Evolutionary conservation across 2,329 filamentous ascomycete genomes (phyloP), one percentile per base, ranked within the genome.

Genomic region (Arthrobotrys sphaeroides): DNA sequence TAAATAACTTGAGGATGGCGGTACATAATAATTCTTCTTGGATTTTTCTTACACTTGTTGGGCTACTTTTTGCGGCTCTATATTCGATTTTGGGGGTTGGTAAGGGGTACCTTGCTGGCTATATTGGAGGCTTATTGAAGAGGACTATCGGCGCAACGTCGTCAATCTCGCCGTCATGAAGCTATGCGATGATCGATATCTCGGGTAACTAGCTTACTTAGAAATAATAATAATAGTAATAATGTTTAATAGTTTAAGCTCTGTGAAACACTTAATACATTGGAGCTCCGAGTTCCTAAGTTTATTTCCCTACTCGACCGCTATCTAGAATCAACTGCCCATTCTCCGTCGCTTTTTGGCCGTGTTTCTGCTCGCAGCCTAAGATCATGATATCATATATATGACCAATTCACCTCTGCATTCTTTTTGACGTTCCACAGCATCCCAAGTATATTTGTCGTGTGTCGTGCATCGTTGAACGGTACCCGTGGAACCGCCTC

Each of bases 21-120:
- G 47, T 64, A n/a, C 49, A 65, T n/a, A 26, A 57, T 42, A 75
- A 74, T 64, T 68, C 70, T 47, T 61, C 70, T 24, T 74, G 62
- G 62, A 62, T 74, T 16, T 26, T 64, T 16, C 28, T 68, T 10
- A 43, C 70, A 3, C 26, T 74, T 28, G 55, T 61, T 13, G 70
- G 70, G n/a, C 13, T 74, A n/a, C 38, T 74, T 28, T 33, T 74
- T 18, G 70, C 62, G 31, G 57, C 13, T 20, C 18, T 74, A 22
- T 74, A 74, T 59, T 68, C 70, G 10, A 26, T 74, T 45, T 59
- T 74, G 20, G 70, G 70, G 7, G 24, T 62, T 20, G 57, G 55
- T n/a, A 68, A 62, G 36, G 45, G 45, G 2, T 72, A 72, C 51
- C 38, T 72, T 40, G 70, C 61, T 5, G 38, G 55, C 2, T 67